Percentiles rank a stretch among this genome's conserved stretches.
Evolutionary conservation across 2,329 filamentous ascomycete species (phyloP).

Genomic region (Fusarium armeniacum): DNA sequence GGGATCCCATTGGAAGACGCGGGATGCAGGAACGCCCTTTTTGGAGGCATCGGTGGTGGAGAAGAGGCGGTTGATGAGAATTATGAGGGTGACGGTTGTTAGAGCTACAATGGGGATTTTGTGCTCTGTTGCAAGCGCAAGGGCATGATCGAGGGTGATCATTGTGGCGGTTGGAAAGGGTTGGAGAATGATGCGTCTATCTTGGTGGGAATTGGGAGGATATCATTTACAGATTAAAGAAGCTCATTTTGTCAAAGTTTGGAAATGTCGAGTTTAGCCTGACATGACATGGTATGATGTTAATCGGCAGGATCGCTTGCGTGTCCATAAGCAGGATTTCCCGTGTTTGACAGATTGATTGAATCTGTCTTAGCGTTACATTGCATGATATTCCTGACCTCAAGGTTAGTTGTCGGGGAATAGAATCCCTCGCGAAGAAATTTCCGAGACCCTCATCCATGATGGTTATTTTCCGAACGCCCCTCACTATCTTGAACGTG

Average conservation of each 20-base stretch:
- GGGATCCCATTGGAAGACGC: slow-evolving; percentile 11
- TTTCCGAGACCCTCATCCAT: neutral
- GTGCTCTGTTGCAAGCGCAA: neutral
- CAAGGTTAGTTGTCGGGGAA: neutral
- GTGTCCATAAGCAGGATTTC: neutral
- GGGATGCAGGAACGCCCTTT: neutral
- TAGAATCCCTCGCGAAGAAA: neutral
- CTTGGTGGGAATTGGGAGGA: neutral
- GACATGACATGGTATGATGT: neutral
- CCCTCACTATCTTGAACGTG: neutral
- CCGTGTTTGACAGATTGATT: neutral
- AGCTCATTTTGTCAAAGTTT: neutral
- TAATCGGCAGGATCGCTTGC: neutral
- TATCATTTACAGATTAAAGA: neutral
- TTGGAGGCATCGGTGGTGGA: neutral
- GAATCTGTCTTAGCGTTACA: neutral
- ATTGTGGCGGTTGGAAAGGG: neutral
- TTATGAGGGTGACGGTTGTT: neutral
- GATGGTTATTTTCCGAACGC: neutral
- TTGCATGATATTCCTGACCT: neutral
- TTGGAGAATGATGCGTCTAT: neutral
- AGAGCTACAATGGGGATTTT: neutral
- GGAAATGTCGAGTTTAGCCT: neutral
- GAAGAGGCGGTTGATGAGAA: slow-evolving; percentile 1
- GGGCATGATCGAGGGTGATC: neutral